These are phyloP conservation scores for Russula griseocarnosa DNA, from an alignment of 768 basidiomycete genomes.

Conservation along the genomic window DNA sequence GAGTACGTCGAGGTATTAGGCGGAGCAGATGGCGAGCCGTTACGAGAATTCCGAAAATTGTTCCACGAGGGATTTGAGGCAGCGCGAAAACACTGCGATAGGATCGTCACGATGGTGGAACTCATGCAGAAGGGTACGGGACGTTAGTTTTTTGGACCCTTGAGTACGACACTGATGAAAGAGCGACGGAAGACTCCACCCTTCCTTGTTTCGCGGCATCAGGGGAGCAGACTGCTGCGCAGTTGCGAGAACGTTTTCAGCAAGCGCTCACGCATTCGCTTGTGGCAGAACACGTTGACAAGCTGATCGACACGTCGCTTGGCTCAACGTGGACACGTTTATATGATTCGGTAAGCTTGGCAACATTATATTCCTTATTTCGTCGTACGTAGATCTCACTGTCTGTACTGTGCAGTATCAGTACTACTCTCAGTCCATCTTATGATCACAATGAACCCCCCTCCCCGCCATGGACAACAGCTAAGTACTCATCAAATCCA, in stretches of 20 bases:
- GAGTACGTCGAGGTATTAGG: constrained; percentile 97
- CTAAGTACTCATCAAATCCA: constrained; percentile 11
- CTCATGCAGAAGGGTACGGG: constrained; percentile 90
- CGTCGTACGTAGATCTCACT: neutral
- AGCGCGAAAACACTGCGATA: constrained; percentile 92
- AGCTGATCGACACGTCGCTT: constrained; percentile 82
- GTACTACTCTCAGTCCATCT: constrained; percentile 89
- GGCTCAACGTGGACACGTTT: constrained; percentile 93
- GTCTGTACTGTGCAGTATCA: constrained; percentile 57
- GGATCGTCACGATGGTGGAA: constrained; percentile 92
- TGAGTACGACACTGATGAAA: constrained; percentile 14
- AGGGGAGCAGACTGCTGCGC: constrained; percentile 85
- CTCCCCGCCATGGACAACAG: neutral
- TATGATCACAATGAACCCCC: constrained; percentile 38
- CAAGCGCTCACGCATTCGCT: constrained; percentile 80
- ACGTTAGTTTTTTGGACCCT: neutral
- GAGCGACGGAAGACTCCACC: constrained; percentile 59
- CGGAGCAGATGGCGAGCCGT: constrained; percentile 71
- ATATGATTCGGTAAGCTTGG: constrained; percentile 79
- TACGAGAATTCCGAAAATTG: constrained; percentile 76
- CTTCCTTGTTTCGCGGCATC: constrained; percentile 88
- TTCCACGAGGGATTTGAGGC: constrained; percentile 94
- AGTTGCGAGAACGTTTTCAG: constrained; percentile 91
- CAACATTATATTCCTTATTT: constrained; percentile 1
- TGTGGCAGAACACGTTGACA: constrained; percentile 85